These are phyloP conservation scores for Brassica rapa DNA, from an alignment of 345 rosid species.

Conservation along the genomic window DNA sequence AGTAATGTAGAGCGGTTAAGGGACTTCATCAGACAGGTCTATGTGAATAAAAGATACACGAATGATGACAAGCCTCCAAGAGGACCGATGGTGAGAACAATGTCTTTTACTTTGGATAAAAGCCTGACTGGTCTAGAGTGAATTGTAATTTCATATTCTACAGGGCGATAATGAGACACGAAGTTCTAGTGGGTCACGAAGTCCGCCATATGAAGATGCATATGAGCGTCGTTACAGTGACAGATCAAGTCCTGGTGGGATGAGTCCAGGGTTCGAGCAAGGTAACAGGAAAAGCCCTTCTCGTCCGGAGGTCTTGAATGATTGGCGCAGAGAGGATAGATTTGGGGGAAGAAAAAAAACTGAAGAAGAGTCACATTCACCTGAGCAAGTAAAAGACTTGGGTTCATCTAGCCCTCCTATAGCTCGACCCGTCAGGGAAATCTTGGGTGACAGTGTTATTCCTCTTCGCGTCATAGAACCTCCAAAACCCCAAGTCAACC, in stretches of 20 bases:
- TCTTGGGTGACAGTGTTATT: conserved; percentile 79
- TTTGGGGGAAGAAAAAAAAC: conserved; percentile 55
- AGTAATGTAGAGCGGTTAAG: conserved; percentile 88
- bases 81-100: conserved; percentile 54
- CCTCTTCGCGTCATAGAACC: conserved; percentile 82
- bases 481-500: conserved; percentile 69
- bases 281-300: conserved; percentile 37
- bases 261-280: conserved; percentile 48
- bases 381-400: conserved; percentile 65
- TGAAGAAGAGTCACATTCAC: conserved; percentile 51
- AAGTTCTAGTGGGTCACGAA: conserved; percentile 74
- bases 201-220: conserved; percentile 76
- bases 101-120: background rate
- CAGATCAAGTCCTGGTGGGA: conserved; percentile 84
- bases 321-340: conserved; percentile 94
- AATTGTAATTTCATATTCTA: conserved; percentile 7
- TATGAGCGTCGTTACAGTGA: conserved; percentile 71
- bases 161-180: conserved; percentile 70
- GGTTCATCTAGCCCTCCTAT: conserved; percentile 75
- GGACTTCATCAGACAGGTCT: conserved; percentile 88
- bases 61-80: conserved; percentile 85
- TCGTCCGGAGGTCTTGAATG: conserved; percentile 69
- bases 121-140: background rate
- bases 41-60: conserved; percentile 76
- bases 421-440: conserved; percentile 85